Conservation (phyloP, 306 rosid genomes). For the Abrus pulchellus region DNA sequence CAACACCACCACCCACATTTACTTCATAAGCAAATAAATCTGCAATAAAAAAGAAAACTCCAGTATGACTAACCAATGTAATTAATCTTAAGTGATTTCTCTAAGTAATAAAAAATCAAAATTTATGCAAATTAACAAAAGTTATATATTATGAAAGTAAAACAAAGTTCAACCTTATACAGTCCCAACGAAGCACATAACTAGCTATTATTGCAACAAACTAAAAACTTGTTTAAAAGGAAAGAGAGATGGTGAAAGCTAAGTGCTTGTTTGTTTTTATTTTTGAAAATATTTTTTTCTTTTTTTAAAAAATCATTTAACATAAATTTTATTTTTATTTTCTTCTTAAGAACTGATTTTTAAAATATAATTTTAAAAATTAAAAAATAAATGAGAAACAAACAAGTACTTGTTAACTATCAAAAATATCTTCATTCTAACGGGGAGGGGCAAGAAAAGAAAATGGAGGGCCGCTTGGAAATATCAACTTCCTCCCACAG, state of each 20-base stretch:
- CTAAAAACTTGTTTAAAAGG: background rate
- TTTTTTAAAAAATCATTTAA: too few relatives aligned
- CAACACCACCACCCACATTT: background rate
- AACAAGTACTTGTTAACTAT: background rate
- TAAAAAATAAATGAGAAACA: too few relatives aligned
- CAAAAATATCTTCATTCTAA: slow-evolving; percentile 42
- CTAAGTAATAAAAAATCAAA: background rate
- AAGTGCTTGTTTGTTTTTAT: background rate
- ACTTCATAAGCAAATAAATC: background rate
- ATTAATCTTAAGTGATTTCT: slow-evolving; percentile 1
- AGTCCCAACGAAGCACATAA: slow-evolving; percentile 39
- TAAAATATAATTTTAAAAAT: too few relatives aligned
- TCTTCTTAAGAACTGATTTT: too few relatives aligned
- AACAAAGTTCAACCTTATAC: slow-evolving; percentile 46
- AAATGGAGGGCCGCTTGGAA: slow-evolving; percentile 87
- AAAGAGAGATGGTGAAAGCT: background rate
- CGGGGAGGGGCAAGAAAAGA: slow-evolving; percentile 85
- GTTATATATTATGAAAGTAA: slow-evolving; percentile 41
- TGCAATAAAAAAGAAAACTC: background rate
- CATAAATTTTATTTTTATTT: too few relatives aligned
- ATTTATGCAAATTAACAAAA: too few relatives aligned
- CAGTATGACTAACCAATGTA: background rate
- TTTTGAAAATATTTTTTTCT: too few relatives aligned
- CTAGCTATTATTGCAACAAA: slow-evolving; percentile 28
- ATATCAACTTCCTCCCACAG: slow-evolving; percentile 82